Percentiles rank a stretch among this genome's conserved stretches.
phyloP scores from a whole-genome alignment of 1,139 yeast genomes.

The Pneumocystis murina region DNA sequence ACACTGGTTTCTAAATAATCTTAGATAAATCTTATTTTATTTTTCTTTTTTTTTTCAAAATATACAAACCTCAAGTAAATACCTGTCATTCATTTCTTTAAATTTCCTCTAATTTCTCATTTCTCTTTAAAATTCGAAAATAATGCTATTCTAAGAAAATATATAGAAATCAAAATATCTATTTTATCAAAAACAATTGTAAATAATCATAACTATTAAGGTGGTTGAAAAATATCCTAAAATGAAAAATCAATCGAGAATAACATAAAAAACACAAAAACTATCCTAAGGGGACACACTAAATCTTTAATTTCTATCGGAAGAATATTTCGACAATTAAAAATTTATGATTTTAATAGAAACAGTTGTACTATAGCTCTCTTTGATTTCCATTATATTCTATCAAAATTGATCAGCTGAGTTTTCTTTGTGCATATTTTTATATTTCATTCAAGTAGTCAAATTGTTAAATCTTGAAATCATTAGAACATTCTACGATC shows the following conservation, averaged over 20 bases:
- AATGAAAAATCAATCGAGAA: no score
- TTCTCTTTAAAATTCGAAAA: background rate
- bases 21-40: background rate
- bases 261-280: no score
- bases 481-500: background rate
- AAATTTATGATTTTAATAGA: background rate
- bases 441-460: background rate
- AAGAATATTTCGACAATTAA: background rate
- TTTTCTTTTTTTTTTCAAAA: background rate
- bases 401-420: background rate
- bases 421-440: background rate
- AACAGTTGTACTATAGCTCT: background rate
- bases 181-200: no score
- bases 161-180: no score
- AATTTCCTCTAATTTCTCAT: background rate
- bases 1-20: conserved; percentile 43
- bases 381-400: background rate
- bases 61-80: background rate
- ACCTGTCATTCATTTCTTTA: background rate
- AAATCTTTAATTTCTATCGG: no score
- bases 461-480: background rate
- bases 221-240: no score
- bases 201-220: no score
- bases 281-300: no score
- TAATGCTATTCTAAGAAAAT: background rate